Evolutionary conservation across 2,329 filamentous ascomycete species (phyloP).

Genomic region (Pseudopithomyces chartarum): DNA sequence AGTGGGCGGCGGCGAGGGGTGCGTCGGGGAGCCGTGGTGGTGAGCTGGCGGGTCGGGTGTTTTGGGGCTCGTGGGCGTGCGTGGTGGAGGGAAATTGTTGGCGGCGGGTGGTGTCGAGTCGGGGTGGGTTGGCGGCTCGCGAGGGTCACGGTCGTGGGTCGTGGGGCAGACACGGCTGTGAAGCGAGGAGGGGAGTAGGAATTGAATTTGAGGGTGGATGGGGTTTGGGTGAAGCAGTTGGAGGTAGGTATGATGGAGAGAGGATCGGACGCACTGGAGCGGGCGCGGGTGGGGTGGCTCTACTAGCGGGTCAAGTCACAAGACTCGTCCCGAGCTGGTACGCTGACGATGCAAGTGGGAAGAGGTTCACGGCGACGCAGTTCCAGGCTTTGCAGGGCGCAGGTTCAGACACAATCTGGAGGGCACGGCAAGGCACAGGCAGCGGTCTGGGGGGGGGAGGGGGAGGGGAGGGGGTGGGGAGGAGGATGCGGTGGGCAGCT

Average conservation of each 20-base stretch:
- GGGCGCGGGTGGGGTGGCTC: background rate
- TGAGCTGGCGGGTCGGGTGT: slow-evolving; percentile 29
- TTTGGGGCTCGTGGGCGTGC: slow-evolving; percentile 26
- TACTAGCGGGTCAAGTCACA: background rate
- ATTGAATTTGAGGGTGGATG: background rate
- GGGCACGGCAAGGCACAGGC: background rate
- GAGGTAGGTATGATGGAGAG: slow-evolving; percentile 1
- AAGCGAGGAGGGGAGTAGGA: slow-evolving; percentile 1
- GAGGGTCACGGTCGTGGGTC: slow-evolving; percentile 7
- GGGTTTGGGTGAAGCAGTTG: background rate
- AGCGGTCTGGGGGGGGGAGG: background rate
- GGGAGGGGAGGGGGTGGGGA: background rate
- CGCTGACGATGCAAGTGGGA: background rate
- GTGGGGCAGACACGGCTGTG: slow-evolving; percentile 9
- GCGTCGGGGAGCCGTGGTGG: slow-evolving; percentile 61
- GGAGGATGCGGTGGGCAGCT: background rate
- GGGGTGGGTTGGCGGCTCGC: slow-evolving; percentile 17
- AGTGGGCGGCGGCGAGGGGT: slow-evolving; percentile 47
- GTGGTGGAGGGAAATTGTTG: slow-evolving; percentile 21
- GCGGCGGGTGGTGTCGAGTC: background rate
- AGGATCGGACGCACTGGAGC: background rate
- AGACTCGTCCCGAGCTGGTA: background rate
- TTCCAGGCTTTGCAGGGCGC: background rate
- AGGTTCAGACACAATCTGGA: background rate
- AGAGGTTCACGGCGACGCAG: background rate